Conservation (phyloP, 179 eudicot genomes). For the Drosera spatulata region DNA sequence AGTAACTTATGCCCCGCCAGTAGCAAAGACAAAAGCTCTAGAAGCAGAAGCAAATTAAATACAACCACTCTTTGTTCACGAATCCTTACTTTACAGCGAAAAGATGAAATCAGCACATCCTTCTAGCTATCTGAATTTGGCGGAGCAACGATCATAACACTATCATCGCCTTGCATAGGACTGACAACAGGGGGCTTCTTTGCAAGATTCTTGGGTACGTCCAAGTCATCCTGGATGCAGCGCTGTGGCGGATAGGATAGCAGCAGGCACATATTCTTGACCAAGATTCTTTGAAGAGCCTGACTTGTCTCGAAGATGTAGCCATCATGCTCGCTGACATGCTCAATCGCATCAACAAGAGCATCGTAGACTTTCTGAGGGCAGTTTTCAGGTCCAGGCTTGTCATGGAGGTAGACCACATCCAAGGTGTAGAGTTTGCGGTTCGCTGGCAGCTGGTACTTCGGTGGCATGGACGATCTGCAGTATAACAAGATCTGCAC, state of each 20-base stretch:
- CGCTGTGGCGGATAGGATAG: conserved; percentile 87
- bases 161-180: conserved; percentile 26
- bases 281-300: conserved; percentile 60
- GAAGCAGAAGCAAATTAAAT: too few relatives aligned
- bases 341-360: conserved; percentile 79
- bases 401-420: conserved; percentile 87
- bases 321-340: conserved; percentile 68
- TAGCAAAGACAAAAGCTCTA: too few relatives aligned
- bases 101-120: too few relatives aligned
- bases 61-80: too few relatives aligned
- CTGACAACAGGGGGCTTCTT: conserved; percentile 44
- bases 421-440: conserved; percentile 79
- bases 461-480: conserved; percentile 68
- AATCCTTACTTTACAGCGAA: too few relatives aligned
- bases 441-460: conserved; percentile 47
- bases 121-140: too few relatives aligned
- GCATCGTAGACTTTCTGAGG: conserved; percentile 88
- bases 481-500: conserved; percentile 74
- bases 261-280: conserved; percentile 60
- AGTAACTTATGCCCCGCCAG: too few relatives aligned
- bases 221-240: conserved; percentile 62
- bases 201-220: conserved; percentile 43
- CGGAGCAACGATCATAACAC: conserved; percentile 2
- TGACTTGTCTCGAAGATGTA: conserved; percentile 88
- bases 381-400: conserved; percentile 82